phyloP scores from a whole-genome alignment of 2,329 filamentous ascomycete species.

The Sclerotinia minor region DNA sequence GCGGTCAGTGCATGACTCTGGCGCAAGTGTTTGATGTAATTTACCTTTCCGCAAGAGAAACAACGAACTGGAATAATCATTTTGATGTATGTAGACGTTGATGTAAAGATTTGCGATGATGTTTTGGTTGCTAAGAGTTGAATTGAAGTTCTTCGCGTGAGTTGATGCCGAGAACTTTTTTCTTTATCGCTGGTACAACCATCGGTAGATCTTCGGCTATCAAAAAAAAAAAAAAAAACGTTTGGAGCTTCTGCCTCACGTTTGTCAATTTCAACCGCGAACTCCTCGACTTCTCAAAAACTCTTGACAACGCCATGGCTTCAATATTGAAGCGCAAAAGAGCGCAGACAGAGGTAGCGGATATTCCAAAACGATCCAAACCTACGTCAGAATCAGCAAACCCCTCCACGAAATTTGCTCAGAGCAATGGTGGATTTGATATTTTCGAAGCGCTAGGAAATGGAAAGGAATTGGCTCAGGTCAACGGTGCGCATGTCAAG shows the following conservation, averaged over 20 bases:
- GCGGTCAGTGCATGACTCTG: slow-evolving; percentile 29
- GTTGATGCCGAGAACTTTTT: slow-evolving; percentile 22
- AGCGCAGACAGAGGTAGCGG: slow-evolving; percentile 38
- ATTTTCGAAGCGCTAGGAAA: slow-evolving; percentile 34
- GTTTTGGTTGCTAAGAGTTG: slow-evolving; percentile 9
- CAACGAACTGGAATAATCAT: slow-evolving; percentile 99
- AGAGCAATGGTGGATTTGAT: slow-evolving; percentile 35
- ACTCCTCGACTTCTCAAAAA: slow-evolving; percentile 33
- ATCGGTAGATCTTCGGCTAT: slow-evolving; percentile 16
- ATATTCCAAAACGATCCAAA: slow-evolving; percentile 39
- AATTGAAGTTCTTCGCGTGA: slow-evolving; percentile 26
- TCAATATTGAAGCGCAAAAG: slow-evolving; percentile 43
- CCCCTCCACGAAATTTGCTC: slow-evolving; percentile 5
- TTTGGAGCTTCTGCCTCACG: slow-evolving; percentile 17
- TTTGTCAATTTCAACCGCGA: slow-evolving; percentile 25
- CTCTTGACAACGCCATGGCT: slow-evolving; percentile 42
- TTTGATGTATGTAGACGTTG: slow-evolving; percentile 43
- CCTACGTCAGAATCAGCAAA: slow-evolving; percentile 25
- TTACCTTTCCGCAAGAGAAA: slow-evolving; percentile 98
- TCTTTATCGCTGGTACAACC: slow-evolving; percentile 22
- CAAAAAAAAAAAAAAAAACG: slow-evolving; percentile 30
- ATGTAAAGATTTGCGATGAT: slow-evolving; percentile 15
- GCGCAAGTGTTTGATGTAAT: slow-evolving; percentile 31
- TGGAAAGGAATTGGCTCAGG: slow-evolving; percentile 29
- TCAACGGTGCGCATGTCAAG: slow-evolving; percentile 33